Conservation (phyloP, 495 filamentous ascomycete species). For the Xylaria longipes region DNA sequence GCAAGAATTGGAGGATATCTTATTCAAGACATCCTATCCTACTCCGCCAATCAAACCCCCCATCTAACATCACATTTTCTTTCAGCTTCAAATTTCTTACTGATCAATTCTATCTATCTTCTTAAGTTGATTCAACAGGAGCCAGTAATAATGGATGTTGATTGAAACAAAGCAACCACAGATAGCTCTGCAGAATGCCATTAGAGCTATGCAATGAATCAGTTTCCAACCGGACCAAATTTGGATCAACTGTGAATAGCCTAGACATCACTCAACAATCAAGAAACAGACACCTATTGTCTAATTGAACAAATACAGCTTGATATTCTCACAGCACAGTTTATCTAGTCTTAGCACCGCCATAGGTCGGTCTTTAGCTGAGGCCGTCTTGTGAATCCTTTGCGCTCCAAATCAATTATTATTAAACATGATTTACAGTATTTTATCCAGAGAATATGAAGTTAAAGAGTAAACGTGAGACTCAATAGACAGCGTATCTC, state of each 20-base stretch:
- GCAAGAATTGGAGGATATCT: conserved; percentile 26
- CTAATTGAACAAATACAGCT: background rate
- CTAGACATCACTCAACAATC: background rate
- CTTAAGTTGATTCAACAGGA: background rate
- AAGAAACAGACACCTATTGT: background rate
- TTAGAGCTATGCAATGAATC: background rate
- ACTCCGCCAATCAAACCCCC: conserved; percentile 19
- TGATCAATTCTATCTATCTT: background rate
- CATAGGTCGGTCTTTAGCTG: too few species aligned
- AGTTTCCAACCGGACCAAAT: background rate
- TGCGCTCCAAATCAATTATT: background rate
- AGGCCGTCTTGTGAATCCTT: background rate
- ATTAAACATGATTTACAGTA: background rate
- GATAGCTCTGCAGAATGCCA: too few species aligned
- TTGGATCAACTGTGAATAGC: background rate
- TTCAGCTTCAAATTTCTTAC: background rate
- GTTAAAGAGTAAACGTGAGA: background rate
- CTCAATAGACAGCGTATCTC: background rate
- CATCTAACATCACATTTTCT: background rate
- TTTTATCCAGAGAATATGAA: background rate
- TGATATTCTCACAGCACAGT: background rate
- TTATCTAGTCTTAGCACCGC: background rate
- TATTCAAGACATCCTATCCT: conserved; percentile 38
- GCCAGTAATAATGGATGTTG: background rate
- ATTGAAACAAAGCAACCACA: background rate